A percentile compares a stretch with the other conserved stretches of the same genome.
phyloP scores from a whole-genome alignment of 2,329 filamentous ascomycete species.

The Bipolaris oryzae region DNA sequence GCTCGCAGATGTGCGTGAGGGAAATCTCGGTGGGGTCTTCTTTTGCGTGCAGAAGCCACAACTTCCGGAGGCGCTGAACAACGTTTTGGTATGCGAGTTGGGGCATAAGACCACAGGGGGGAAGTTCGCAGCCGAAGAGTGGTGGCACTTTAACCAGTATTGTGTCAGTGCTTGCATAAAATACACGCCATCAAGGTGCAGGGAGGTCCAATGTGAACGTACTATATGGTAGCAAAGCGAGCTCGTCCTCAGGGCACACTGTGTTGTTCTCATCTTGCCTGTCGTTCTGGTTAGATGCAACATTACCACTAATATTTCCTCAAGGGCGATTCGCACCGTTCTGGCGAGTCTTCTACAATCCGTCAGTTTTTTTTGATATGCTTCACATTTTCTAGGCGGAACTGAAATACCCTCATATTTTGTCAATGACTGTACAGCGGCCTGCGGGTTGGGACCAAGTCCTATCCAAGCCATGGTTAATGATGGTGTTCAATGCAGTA shows the following conservation, averaged over 20 bases:
- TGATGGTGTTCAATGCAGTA: background rate
- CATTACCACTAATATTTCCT: background rate
- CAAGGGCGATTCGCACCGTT: slow-evolving; percentile 17
- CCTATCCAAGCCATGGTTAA: too few species aligned
- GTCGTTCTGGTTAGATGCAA: background rate
- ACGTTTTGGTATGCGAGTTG: slow-evolving; percentile 38
- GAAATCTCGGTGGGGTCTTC: background rate
- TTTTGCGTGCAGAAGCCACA: slow-evolving; percentile 21
- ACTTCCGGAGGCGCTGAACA: slow-evolving; percentile 22
- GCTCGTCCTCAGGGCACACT: slow-evolving; percentile 7
- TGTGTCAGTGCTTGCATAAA: background rate
- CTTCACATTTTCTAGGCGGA: too few species aligned
- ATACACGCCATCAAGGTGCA: too few species aligned
- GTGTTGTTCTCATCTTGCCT: background rate
- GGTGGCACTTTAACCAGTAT: slow-evolving; percentile 31
- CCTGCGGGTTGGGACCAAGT: background rate
- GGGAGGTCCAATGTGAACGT: slow-evolving; percentile 2
- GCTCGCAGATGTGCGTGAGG: slow-evolving; percentile 16
- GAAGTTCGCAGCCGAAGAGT: slow-evolving; percentile 31
- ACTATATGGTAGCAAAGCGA: slow-evolving; percentile 21
- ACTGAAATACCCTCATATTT: slow-evolving; percentile 2
- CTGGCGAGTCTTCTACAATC: slow-evolving; percentile 11
- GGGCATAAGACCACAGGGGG: slow-evolving; percentile 26
- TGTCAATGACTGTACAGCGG: background rate
- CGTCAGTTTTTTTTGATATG: background rate